These are phyloP conservation scores for Nakazawaea siamensis DNA, from an alignment of 805 yeast genomes.

Conservation along the genomic window DNA sequence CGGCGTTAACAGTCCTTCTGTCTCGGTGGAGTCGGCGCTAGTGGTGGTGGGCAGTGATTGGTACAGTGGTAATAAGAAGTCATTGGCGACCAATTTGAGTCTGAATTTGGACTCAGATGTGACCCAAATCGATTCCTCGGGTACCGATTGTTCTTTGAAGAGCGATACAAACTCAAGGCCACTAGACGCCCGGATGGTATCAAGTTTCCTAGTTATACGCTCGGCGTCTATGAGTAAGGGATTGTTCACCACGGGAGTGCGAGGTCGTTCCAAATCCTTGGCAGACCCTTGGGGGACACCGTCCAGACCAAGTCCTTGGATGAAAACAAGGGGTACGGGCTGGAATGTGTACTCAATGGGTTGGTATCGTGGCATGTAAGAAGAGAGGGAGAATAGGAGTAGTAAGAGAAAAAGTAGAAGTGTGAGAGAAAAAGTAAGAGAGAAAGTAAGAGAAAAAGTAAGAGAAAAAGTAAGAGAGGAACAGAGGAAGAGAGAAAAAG, in stretches of 20 bases:
- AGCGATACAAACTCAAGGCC: slow-evolving; percentile 23
- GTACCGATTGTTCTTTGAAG: slow-evolving; percentile 19
- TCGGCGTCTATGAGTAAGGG: slow-evolving; percentile 11
- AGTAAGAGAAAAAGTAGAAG: too few species aligned
- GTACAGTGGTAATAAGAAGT: slow-evolving; percentile 16
- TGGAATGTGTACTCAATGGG: slow-evolving; percentile 25
- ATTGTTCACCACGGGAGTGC: slow-evolving; percentile 5
- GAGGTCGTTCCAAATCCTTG: slow-evolving; percentile 7
- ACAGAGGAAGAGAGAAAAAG: too few species aligned
- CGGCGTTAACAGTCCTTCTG: not conserved
- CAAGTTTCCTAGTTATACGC: slow-evolving; percentile 13
- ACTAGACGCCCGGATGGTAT: slow-evolving; percentile 18
- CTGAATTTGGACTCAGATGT: slow-evolving; percentile 18
- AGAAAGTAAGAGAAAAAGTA: too few species aligned
- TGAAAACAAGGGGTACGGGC: slow-evolving; percentile 29
- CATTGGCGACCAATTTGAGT: slow-evolving; percentile 23
- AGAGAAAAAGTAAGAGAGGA: too few species aligned
- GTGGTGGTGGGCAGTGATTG: not conserved
- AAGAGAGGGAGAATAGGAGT: not conserved
- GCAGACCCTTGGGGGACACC: slow-evolving; percentile 14
- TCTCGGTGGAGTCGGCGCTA: not conserved
- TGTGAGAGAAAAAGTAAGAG: too few species aligned
- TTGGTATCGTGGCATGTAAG: slow-evolving; percentile 17
- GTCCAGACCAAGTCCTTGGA: slow-evolving; percentile 32
- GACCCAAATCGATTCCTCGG: slow-evolving; percentile 10